phyloP scores from a whole-genome alignment of 1,284 basidiomycete genomes.

The Naganishia sp. region DNA sequence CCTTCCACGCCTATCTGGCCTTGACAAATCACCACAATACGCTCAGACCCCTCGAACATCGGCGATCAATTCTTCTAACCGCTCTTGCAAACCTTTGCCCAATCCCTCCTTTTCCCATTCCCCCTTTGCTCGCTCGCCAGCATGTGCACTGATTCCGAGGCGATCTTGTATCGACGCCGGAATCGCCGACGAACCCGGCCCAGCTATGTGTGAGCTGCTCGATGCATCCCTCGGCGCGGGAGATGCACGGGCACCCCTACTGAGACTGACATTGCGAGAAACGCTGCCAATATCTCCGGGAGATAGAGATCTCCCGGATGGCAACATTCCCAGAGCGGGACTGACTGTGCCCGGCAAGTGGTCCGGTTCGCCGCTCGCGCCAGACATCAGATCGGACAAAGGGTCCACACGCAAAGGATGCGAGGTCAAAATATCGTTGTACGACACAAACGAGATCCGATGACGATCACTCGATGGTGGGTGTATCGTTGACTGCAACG shows the following conservation, averaged over 20 bases:
- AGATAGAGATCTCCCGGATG: background rate
- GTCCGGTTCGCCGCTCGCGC: slow-evolving; percentile 48
- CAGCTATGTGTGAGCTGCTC: background rate
- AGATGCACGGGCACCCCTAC: slow-evolving; percentile 4
- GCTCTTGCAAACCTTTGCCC: slow-evolving; percentile 74
- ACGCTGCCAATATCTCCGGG: slow-evolving; percentile 52
- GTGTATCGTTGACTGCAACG: slow-evolving; percentile 44
- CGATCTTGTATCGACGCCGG: slow-evolving; percentile 30
- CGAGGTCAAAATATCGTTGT: slow-evolving; percentile 74
- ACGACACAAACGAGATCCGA: slow-evolving; percentile 80
- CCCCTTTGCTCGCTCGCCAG: slow-evolving; percentile 53
- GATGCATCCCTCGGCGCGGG: slow-evolving; percentile 29
- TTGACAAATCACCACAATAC: background rate
- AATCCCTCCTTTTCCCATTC: slow-evolving; percentile 82
- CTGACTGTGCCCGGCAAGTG: slow-evolving; percentile 51
- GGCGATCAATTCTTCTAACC: slow-evolving; percentile 59
- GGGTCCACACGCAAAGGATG: slow-evolving; percentile 70
- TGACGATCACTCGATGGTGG: slow-evolving; percentile 54
- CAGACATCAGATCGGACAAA: slow-evolving; percentile 68
- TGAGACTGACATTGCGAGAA: slow-evolving; percentile 47
- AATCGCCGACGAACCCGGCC: background rate
- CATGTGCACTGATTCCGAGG: slow-evolving; percentile 31
- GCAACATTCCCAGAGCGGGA: slow-evolving; percentile 38
- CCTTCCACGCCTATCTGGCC: background rate
- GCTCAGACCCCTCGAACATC: background rate